Conservation (phyloP, 2,329 filamentous ascomycete genomes). For the Lecanoromycetidae sp. region DNA sequence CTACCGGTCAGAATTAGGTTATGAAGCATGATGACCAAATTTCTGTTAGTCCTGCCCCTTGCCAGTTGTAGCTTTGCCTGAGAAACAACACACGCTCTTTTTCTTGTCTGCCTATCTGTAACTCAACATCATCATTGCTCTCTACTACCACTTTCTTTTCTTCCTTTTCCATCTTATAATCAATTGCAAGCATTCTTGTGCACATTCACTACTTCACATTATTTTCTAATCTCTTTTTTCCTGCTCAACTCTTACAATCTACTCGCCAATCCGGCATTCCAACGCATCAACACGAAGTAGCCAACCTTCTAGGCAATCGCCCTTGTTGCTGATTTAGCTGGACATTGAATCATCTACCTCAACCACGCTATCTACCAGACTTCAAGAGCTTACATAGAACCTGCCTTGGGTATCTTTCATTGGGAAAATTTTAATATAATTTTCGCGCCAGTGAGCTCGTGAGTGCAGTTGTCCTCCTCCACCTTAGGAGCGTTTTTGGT, state of each 20-base stretch:
- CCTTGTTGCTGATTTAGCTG: not conserved
- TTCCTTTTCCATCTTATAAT: not conserved
- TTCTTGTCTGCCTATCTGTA: not conserved
- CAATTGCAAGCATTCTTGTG: not conserved
- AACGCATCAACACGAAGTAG: constrained; percentile 8
- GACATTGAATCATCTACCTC: not conserved
- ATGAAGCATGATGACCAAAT: constrained; percentile 1
- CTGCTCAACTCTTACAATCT: not conserved
- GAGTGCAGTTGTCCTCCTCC: too few relatives aligned
- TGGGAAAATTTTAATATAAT: not conserved
- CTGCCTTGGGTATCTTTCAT: not conserved
- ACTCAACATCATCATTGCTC: not conserved
- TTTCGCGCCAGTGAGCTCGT: too few relatives aligned
- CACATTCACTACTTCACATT: constrained; percentile 6
- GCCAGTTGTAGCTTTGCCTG: too few relatives aligned
- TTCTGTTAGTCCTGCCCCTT: not conserved
- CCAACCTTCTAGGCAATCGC: not conserved
- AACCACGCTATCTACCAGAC: not conserved
- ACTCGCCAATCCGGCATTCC: constrained; percentile 13
- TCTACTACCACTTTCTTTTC: constrained; percentile 8
- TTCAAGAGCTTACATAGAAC: not conserved
- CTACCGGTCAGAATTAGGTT: too few relatives aligned
- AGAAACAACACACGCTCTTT: too few relatives aligned
- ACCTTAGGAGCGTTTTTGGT: too few relatives aligned
- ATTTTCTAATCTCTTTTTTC: constrained; percentile 5